These are phyloP conservation scores for Ophiostoma sp. DNA, from an alignment of 2,329 filamentous ascomycete genomes.

Conservation along the genomic window DNA sequence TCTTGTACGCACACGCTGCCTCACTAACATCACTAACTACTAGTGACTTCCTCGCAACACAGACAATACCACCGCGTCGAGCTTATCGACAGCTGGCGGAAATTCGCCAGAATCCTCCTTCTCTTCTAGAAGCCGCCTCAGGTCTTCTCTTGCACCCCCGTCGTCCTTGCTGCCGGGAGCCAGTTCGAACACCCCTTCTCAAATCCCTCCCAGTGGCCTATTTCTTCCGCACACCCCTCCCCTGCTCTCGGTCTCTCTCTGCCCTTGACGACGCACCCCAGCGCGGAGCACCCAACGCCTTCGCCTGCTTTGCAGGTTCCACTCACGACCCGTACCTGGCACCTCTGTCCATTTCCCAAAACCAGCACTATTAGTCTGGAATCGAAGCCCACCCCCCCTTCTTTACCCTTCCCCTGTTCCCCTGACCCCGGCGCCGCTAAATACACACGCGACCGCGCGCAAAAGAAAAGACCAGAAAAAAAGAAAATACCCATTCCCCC, in stretches of 20 bases:
- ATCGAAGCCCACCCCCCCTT: conserved; percentile 20
- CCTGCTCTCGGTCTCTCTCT: conserved; percentile 6
- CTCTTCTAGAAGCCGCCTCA: conserved; percentile 26
- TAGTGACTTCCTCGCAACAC: neutral
- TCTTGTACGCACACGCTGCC: neutral
- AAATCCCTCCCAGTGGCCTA: neutral
- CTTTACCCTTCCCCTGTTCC: neutral
- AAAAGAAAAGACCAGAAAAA: conserved; percentile 18
- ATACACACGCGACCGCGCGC: conserved; percentile 28
- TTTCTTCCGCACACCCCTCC: conserved; percentile 17
- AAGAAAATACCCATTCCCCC: conserved; percentile 21
- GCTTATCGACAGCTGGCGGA: neutral
- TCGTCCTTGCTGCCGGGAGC: conserved; percentile 18
- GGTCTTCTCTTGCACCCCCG: conserved; percentile 22
- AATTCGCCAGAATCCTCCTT: conserved; percentile 11
- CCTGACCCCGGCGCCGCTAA: conserved; percentile 26
- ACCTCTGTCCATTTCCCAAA: conserved; percentile 27
- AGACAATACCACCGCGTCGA: neutral
- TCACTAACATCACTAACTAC: neutral
- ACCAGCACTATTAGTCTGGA: conserved; percentile 20
- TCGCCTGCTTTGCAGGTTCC: conserved; percentile 24
- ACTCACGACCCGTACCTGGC: conserved; percentile 24
- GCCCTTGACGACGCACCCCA: neutral
- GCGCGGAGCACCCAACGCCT: conserved; percentile 9
- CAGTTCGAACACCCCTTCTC: neutral